Evolutionary conservation across 139 green algal species (phyloP).

Genomic region (Volvox reticuliferus): DNA sequence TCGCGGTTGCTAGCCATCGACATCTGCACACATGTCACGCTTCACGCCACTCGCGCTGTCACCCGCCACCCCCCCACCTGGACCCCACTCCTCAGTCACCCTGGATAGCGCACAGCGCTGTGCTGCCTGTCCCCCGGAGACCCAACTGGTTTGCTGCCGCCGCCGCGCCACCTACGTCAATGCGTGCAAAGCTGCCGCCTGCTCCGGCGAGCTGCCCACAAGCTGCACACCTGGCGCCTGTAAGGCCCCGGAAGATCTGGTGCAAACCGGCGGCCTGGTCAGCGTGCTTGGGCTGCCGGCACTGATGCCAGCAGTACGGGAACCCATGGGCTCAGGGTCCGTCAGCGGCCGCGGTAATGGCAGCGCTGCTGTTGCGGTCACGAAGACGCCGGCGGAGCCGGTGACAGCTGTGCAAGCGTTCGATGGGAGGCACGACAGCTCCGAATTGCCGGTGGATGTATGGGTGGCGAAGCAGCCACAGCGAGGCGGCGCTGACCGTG

Average conservation of each 20-base stretch:
- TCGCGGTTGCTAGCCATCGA: background rate
- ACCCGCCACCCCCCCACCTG: background rate
- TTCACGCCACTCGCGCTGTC: background rate
- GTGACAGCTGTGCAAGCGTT: background rate
- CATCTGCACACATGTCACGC: background rate
- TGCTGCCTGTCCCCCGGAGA: background rate
- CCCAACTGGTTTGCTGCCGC: slow-evolving; percentile 23
- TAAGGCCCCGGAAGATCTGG: background rate
- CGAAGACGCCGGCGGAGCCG: too few species aligned
- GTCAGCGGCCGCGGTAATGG: background rate
- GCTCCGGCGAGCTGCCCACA: background rate
- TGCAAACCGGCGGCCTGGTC: background rate
- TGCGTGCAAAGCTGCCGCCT: background rate
- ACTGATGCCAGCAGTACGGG: background rate
- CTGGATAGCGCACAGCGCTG: background rate
- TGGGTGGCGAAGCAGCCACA: background rate
- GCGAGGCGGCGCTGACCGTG: background rate
- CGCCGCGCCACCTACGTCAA: slow-evolving; percentile 19
- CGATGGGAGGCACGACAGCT: background rate
- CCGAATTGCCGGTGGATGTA: background rate
- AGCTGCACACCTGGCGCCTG: background rate
- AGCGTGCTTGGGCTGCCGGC: background rate
- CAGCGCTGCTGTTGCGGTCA: background rate
- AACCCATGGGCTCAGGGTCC: background rate
- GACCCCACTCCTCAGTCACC: background rate